Evolutionary conservation across 2,329 filamentous ascomycete species (phyloP).

Genomic region (Aspergillus tanneri): DNA sequence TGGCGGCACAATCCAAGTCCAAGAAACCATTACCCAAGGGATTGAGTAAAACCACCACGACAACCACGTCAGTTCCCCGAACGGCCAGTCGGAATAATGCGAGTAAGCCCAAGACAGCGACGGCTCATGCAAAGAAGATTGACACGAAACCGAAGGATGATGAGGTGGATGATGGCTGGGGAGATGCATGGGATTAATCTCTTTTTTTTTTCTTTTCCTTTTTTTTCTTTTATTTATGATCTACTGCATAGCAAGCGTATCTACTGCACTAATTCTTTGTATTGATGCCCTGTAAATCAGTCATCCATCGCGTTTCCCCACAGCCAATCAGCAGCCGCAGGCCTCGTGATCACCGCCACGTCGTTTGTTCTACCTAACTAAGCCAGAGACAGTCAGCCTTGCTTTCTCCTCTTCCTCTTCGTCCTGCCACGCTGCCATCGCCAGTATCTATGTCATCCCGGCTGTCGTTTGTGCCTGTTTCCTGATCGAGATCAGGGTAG

Average conservation of each 20-base stretch:
- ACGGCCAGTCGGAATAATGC: constrained; percentile 39
- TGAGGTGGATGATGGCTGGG: constrained; percentile 48
- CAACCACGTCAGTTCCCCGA: constrained; percentile 35
- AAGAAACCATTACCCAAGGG: constrained; percentile 84
- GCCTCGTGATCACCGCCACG: constrained; percentile 19
- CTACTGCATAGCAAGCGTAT: no score
- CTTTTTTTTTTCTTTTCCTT: background rate
- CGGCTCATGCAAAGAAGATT: constrained; percentile 62
- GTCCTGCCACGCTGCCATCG: background rate
- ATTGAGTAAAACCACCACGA: constrained; percentile 59
- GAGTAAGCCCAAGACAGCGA: constrained; percentile 49
- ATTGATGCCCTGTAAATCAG: no score
- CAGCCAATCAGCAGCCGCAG: constrained; percentile 12
- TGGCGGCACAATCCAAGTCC: constrained; percentile 77
- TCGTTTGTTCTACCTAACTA: background rate
- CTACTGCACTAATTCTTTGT: no score
- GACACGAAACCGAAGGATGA: constrained; percentile 60
- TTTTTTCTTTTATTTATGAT: background rate
- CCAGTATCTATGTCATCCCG: background rate
- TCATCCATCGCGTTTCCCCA: no score
- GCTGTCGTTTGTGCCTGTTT: background rate
- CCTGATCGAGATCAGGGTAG: background rate
- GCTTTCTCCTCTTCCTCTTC: constrained; percentile 9
- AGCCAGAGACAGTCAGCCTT: no score
- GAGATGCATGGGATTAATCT: constrained; percentile 49